Base-by-base conservation (phyloP, 2,329 filamentous ascomycete species). In the Camptophora hylomeconis region DNA sequence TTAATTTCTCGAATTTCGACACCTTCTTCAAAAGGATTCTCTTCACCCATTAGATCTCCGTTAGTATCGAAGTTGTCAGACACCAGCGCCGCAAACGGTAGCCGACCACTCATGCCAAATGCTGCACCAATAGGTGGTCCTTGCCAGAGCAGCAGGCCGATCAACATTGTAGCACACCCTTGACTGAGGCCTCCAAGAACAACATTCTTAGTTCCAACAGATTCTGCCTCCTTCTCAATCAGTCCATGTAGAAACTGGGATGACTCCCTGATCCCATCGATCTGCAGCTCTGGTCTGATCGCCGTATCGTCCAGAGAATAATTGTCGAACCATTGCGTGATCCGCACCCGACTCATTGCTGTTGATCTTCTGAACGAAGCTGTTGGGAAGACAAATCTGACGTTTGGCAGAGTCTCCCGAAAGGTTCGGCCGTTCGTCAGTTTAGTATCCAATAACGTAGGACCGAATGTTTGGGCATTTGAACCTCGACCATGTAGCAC, bases 141-240 rank as follows among this genome's bases (percentile, higher is more conserved):
- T 7, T 59, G 49, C 60, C 61, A 64, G 2, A 60, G 45, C 31
- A 71, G 32, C 32, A 58, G 37, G 7, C 57, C 49, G 11, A 54
- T 41, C 33, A 71, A 34, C 0, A 53, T 47, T 22, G 60, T 58
- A 3, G 66, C 66, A 37, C 63, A 66, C 0, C 67, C 68, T 37
- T 71, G 67, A 26, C 68, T 71, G 11, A 70, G 44, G 0, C 67
- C 67, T 20, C 61, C 59, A 0, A 72, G 36, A 1, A 67, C 44
- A 0, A 70, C 45, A 22, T 55, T 60, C 8, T 38, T 28, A 1
- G 50, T 37, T 3, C 60, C 57, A 0, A 68, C 32, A 0, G 43
- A n/a, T 1, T 28, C 40, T 1, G 56, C 48, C 34, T 66, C 63
- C 0, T 33, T 22, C 3, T 32, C 28, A 1, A 67, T 7, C 1